Base-by-base conservation (phyloP, 805 yeast genomes). In the Komagataella mondaviorum region DNA sequence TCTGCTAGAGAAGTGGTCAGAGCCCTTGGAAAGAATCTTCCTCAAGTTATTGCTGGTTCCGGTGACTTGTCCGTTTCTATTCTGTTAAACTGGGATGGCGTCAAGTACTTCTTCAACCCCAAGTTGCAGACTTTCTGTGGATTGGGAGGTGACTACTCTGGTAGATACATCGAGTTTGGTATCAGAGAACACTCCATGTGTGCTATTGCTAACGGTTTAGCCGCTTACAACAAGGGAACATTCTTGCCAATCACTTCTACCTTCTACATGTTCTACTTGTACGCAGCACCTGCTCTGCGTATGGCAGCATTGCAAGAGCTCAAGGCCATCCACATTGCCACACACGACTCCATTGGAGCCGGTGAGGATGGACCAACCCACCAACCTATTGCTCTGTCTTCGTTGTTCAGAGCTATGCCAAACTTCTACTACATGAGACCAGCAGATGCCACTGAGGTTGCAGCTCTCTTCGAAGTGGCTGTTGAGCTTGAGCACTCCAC, bases 331-430 rank as follows among this genome's bases (percentile, higher is more conserved):
- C 73, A 76, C 67, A 75, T 76, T 45, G 80, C 77, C 44, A 76
- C 80, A 47, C 81, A 76, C 64, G 80, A 76, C 63, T 76, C 80
- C 23, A 75, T 76, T 55, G 81, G 81, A 58, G 70, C 71, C 22
- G 81, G 81, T 57, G 81, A 76, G 65, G 80, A 76, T 55, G 81
- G 81, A 46, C 80, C 80, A 45, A 76, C 80, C 47, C 81, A 76
- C 56, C 81, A 76, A 63, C 80, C 81, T 52, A 73, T 76, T 55
- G 80, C 72, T 60, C 65, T 77, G 44, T 60, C 76, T 47, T 72
- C 75, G 22, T 76, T 75, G 60, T 70, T 72, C 67, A 70, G 80
- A 57, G 73, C 80, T 46, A 61, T 71, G 52, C 81, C 81, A 55
- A 76, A 76, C 64, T 49, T 67, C 46, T 63, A 64, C 59, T 77